Evolutionary conservation across 768 basidiomycete species (phyloP).

Genomic region (Leccinum longicurvipes): DNA sequence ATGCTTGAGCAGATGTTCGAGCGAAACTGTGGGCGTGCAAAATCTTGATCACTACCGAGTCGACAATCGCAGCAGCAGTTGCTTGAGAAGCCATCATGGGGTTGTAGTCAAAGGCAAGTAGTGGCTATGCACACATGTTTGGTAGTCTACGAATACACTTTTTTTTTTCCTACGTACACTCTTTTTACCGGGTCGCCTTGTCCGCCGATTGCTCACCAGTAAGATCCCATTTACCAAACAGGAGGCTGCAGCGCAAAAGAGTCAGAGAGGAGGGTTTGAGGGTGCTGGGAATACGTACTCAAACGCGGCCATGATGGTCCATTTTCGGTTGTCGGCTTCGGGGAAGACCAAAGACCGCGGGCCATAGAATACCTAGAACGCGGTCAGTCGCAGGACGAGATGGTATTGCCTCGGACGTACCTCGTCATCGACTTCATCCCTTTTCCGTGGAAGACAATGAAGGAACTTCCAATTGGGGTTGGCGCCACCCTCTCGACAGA

Average conservation of each 20-base stretch:
- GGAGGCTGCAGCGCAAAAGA: conserved; percentile 13
- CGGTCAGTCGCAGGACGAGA: not conserved
- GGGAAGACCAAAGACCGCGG: conserved; percentile 88
- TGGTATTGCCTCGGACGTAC: conserved; percentile 34
- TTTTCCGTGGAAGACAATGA: conserved; percentile 93
- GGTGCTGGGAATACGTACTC: conserved; percentile 53
- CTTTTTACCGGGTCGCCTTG: conserved; percentile 7
- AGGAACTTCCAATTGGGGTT: conserved; percentile 90
- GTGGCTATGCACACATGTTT: conserved; percentile 8
- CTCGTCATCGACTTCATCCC: conserved; percentile 93
- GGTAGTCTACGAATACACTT: not conserved
- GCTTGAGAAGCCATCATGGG: conserved; percentile 35
- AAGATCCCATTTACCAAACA: conserved; percentile 49
- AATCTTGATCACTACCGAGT: conserved; percentile 63
- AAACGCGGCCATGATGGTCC: conserved; percentile 92
- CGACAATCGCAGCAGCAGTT: conserved; percentile 58
- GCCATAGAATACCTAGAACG: conserved; percentile 81
- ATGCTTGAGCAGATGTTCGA: conserved; percentile 70
- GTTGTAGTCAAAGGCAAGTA: not conserved
- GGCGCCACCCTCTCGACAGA: conserved; percentile 79
- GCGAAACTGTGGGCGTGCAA: conserved; percentile 78
- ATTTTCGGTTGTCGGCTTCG: conserved; percentile 95
- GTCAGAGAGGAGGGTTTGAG: conserved; percentile 2
- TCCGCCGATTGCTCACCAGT: conserved; percentile 17
- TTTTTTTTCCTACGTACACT: no score